Conservation (phyloP, 768 basidiomycete species). For the Rhodosporidiobolus sp. region DNA sequence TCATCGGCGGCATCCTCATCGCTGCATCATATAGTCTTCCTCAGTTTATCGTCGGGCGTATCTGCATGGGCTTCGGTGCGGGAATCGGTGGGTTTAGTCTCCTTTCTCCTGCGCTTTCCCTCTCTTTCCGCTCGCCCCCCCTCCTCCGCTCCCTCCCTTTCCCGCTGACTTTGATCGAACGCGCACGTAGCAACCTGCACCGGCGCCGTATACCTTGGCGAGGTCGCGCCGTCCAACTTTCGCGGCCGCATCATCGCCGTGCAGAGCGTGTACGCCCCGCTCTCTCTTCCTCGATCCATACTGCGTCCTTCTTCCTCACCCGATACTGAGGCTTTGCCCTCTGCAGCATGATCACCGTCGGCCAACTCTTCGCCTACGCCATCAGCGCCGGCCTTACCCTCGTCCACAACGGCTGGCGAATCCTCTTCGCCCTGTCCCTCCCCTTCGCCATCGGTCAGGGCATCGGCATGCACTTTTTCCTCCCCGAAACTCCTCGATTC, state of each 20-base stretch:
- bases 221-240: neutral
- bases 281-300: too few relatives aligned
- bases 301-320: too few relatives aligned
- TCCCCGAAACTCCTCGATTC: constrained; percentile 19
- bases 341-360: constrained; percentile 11
- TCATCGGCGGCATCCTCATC: constrained; percentile 9
- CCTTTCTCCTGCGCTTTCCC: too few relatives aligned
- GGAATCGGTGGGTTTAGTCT: too few relatives aligned
- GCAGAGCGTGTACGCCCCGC: constrained; percentile 15
- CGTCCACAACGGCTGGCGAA: constrained; percentile 5
- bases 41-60: constrained; percentile 11
- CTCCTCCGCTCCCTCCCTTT: too few relatives aligned
- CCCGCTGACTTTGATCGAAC: too few relatives aligned
- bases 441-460: constrained; percentile 13
- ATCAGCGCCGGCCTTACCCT: constrained; percentile 6
- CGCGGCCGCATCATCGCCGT: constrained; percentile 17
- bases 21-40: neutral
- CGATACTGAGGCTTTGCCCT: too few relatives aligned
- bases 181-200: constrained; percentile 1
- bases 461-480: constrained; percentile 13
- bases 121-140: too few relatives aligned
- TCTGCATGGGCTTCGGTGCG: constrained; percentile 4
- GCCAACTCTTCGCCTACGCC: constrained; percentile 12
- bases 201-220: constrained; percentile 15
- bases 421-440: constrained; percentile 11